A percentile compares a stretch with the other conserved stretches of the same genome.
Evolutionary conservation across 169 alveolate genomes (phyloP).

Genomic region (Cryptosporidium ubiquitum): DNA sequence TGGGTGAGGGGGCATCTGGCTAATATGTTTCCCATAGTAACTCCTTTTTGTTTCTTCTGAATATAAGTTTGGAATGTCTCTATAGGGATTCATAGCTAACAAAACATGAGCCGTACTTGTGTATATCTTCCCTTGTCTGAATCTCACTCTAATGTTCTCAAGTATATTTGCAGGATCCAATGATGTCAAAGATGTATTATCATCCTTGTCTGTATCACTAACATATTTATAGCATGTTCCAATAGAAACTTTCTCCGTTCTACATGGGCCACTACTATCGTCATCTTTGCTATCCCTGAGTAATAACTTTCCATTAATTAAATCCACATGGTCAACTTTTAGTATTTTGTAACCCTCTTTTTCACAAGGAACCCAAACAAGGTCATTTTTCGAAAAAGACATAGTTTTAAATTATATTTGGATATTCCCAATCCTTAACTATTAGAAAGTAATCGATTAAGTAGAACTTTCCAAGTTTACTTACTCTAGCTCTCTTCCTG

Average conservation of each 20-base stretch:
- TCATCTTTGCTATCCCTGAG: slow-evolving; percentile 29
- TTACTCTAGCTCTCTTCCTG: background rate
- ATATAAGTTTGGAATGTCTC: slow-evolving; percentile 55
- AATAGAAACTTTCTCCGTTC: slow-evolving; percentile 26
- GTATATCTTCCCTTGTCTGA: slow-evolving; percentile 54
- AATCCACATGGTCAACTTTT: slow-evolving; percentile 53
- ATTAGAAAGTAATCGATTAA: background rate
- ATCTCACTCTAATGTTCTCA: slow-evolving; percentile 78
- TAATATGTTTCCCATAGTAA: slow-evolving; percentile 63
- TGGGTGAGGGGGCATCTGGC: slow-evolving; percentile 77
- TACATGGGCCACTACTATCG: background rate
- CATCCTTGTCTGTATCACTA: slow-evolving; percentile 72
- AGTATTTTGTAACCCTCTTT: slow-evolving; percentile 56
- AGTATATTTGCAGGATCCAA: slow-evolving; percentile 80
- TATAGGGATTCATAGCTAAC: slow-evolving; percentile 76
- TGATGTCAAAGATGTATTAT: slow-evolving; percentile 78
- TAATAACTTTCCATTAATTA: slow-evolving; percentile 1
- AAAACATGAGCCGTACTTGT: slow-evolving; percentile 74
- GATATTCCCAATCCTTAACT: background rate
- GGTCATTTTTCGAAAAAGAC: slow-evolving; percentile 55
- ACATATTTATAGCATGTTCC: slow-evolving; percentile 11
- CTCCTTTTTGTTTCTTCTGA: slow-evolving; percentile 59
- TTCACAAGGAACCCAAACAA: slow-evolving; percentile 74
- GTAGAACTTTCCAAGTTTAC: background rate
- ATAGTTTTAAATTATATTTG: background rate